Conservation (phyloP, 2,329 filamentous ascomycete genomes). For the Sporothrix curviconia region DNA sequence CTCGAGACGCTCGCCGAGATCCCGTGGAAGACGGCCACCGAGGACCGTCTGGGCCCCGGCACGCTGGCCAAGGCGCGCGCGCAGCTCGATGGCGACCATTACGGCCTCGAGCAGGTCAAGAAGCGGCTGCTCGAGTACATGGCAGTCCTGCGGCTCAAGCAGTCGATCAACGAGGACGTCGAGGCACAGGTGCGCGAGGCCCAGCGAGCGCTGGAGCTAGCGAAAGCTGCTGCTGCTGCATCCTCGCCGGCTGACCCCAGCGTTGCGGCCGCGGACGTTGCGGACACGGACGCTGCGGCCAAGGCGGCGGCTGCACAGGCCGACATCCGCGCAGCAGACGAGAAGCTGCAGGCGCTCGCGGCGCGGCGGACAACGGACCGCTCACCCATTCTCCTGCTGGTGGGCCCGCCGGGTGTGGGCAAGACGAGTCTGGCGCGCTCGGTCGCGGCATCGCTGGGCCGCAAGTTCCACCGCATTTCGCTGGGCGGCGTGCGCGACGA, state of each 20-base stretch:
- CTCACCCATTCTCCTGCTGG: constrained; percentile 88
- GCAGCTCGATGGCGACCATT: constrained; percentile 93
- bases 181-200: constrained; percentile 69
- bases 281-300: constrained; percentile 7
- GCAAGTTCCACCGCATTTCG: constrained; percentile 95
- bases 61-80: constrained; percentile 74
- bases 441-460: constrained; percentile 81
- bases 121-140: constrained; percentile 92
- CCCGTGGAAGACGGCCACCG: constrained; percentile 78
- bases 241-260: constrained; percentile 18
- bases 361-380: constrained; percentile 86
- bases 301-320: constrained; percentile 21
- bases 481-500: constrained; percentile 93
- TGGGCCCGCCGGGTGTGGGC: constrained; percentile 88
- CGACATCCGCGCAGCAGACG: constrained; percentile 38
- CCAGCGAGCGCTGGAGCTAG: constrained; percentile 47
- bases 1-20: constrained; percentile 91
- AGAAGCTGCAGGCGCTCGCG: constrained; percentile 69
- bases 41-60: constrained; percentile 76
- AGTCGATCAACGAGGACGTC: constrained; percentile 76
- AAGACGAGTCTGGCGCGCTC: constrained; percentile 95
- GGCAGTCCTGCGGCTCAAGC: constrained; percentile 91
- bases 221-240: constrained; percentile 35
- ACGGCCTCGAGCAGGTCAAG: constrained; percentile 94
- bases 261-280: constrained; percentile 12